Evolutionary conservation across 768 basidiomycete genomes (phyloP), one percentile per base, ranked within the genome.

Genomic region (Rhizopogon vulgaris): DNA sequence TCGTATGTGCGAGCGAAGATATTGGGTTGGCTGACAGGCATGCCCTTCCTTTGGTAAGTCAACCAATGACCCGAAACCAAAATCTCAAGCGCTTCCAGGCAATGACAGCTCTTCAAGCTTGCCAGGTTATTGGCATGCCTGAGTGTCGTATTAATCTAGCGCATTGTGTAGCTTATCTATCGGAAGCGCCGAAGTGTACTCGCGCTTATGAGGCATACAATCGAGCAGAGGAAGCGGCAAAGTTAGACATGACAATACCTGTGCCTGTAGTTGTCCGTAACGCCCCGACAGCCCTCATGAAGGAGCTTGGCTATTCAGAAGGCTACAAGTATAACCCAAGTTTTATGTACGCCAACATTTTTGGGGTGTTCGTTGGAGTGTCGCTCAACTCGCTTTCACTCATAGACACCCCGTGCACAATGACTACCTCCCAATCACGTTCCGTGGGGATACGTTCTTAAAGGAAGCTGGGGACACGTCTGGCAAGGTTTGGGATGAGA

Each of bases 1-100:
- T 87, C 4, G 86, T 90, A 6, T 83, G 87, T 58, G 90, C 91
- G 2, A 88, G 87, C 56, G 91, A 94, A 65, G 91, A 94, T 62
- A 79, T 94, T 38, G 90, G 91, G 0, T 69, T 90, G 6, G 90
- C 89, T 25, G 87, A 93, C 66, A 76, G 74, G 38, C 77, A 82
- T n/a, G 88, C 87, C 0, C 72, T 94, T 9, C 85, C 87, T 8
- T 68, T 91, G 56, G 88, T 84, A 52, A 52, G 79, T 48, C 36
- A 42, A 48, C 52, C 22, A 28, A 25, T 15, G 24, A 42, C 11
- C 14, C 39, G 61, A 7, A 60, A 64, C 42, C 63, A 36, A 2
- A 32, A 30, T 30, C 12, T 50, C 6, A 25, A n/a, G 22, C 17
- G 27, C 52, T 38, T 50, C 7, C 34, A 86, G 84, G 85, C 85